Evolutionary conservation across 2,329 filamentous ascomycete genomes (phyloP).

Genomic region (Trichoderma semiorbis): DNA sequence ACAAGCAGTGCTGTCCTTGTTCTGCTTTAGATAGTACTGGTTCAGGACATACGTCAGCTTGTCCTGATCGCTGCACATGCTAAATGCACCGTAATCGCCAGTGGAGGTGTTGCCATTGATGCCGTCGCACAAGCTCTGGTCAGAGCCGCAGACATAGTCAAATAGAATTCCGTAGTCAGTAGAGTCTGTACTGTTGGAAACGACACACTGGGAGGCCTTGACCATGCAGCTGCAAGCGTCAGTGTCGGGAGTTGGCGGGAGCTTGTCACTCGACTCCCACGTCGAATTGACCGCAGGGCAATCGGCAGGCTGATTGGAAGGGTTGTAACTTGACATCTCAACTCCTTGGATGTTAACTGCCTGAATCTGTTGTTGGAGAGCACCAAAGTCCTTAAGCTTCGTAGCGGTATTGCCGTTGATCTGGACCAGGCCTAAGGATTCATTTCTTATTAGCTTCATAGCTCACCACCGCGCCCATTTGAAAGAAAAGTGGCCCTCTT

Average conservation of each 20-base stretch:
- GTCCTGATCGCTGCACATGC: constrained; percentile 68
- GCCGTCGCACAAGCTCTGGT: constrained; percentile 57
- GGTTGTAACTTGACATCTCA: constrained; percentile 63
- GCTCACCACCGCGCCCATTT: background rate
- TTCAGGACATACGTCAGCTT: constrained; percentile 73
- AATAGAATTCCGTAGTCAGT: constrained; percentile 68
- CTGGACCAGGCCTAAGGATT: constrained; percentile 58
- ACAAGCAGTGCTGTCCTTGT: constrained; percentile 57
- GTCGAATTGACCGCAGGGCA: constrained; percentile 65
- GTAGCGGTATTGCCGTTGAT: constrained; percentile 56
- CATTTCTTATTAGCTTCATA: constrained; percentile 13
- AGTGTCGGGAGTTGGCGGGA: constrained; percentile 79
- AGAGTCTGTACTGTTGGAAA: constrained; percentile 54
- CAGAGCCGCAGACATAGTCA: constrained; percentile 63
- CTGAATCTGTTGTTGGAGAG: constrained; percentile 67
- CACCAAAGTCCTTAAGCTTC: constrained; percentile 71
- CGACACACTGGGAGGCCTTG: constrained; percentile 66
- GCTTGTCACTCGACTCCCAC: constrained; percentile 64
- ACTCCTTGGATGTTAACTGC: constrained; percentile 61
- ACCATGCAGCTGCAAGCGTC: constrained; percentile 85
- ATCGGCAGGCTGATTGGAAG: constrained; percentile 63
- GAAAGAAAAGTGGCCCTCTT: background rate
- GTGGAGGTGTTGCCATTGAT: constrained; percentile 65
- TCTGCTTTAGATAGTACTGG: constrained; percentile 63
- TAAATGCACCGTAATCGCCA: constrained; percentile 74